Conservation (phyloP, 768 basidiomycete species). For the Rhodotorula sphaerocarpa region DNA sequence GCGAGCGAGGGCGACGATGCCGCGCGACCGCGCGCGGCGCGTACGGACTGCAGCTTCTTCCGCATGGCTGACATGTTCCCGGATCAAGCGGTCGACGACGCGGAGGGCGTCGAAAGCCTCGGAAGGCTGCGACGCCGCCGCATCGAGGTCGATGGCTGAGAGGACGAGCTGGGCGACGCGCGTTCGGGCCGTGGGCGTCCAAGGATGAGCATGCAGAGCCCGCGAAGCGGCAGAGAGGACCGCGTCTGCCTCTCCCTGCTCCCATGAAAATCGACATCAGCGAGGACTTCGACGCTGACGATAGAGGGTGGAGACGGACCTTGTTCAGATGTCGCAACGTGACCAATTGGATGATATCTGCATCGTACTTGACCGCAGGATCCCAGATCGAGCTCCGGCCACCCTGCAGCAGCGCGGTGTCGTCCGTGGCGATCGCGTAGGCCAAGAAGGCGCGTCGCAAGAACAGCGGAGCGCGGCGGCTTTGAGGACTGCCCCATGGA, state of each 20-base stretch:
- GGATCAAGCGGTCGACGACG: constrained; percentile 11
- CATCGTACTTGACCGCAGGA: constrained; percentile 22
- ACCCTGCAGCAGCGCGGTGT: constrained; percentile 10
- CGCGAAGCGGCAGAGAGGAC: constrained; percentile 15
- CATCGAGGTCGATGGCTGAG: neutral
- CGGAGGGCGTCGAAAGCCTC: neutral
- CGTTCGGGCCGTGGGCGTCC: constrained; percentile 13
- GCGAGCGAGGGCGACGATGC: neutral
- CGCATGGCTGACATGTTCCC: neutral
- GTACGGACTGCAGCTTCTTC: constrained; percentile 1
- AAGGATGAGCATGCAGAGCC: constrained; percentile 26
- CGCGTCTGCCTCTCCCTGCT: constrained; percentile 5
- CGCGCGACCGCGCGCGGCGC: neutral
- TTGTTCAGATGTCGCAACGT: constrained; percentile 12
- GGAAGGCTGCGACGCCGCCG: neutral
- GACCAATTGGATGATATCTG: constrained; percentile 2
- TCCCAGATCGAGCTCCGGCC: neutral
- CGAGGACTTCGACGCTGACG: neutral
- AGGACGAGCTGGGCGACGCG: constrained; percentile 15
- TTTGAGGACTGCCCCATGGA: neutral
- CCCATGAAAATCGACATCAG: too few relatives aligned
- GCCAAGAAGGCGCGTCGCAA: constrained; percentile 19
- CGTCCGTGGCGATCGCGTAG: constrained; percentile 21
- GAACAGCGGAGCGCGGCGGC: constrained; percentile 23
- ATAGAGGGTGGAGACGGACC: neutral